Conservation (phyloP, 164 flowering plant species). For the Tetracentron sinense region DNA sequence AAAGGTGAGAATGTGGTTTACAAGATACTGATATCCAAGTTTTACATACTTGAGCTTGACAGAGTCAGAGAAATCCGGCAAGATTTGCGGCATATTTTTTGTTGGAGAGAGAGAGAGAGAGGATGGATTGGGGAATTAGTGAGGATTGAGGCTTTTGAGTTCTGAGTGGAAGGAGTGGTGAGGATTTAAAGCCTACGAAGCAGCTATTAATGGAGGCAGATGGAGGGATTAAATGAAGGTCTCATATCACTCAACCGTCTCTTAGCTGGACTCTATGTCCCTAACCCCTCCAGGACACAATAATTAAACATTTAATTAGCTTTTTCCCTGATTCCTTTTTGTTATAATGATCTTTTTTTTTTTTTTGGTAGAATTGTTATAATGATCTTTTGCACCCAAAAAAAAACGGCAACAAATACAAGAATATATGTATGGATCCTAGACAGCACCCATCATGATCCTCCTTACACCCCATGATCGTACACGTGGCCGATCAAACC, state of each 20-base stretch:
- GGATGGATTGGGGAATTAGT: not conserved
- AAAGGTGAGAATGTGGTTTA: slow-evolving; percentile 49
- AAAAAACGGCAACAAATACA: too few relatives aligned
- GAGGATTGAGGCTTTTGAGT: not conserved
- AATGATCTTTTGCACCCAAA: too few relatives aligned
- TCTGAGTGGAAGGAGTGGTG: slow-evolving; percentile 8
- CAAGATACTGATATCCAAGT: slow-evolving; percentile 58
- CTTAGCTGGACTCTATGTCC: slow-evolving; percentile 29
- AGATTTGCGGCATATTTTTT: slow-evolving; percentile 33
- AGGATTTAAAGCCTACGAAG: slow-evolving; percentile 29
- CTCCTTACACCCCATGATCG: too few relatives aligned
- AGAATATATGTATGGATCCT: too few relatives aligned
- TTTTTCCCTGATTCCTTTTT: too few relatives aligned
- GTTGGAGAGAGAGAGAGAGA: slow-evolving; percentile 10
- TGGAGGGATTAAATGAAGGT: slow-evolving; percentile 38
- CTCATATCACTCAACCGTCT: slow-evolving; percentile 46
- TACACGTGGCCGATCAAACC: too few relatives aligned
- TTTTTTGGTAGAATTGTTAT: too few relatives aligned
- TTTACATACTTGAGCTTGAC: slow-evolving; percentile 66
- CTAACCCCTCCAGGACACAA: too few relatives aligned
- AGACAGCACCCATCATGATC: too few relatives aligned
- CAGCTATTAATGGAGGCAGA: slow-evolving; percentile 42
- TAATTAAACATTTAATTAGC: too few relatives aligned
- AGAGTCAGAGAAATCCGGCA: slow-evolving; percentile 50
- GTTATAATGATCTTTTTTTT: too few relatives aligned